Conservation (phyloP, 345 rosid genomes). For the Carallia brachiata region DNA sequence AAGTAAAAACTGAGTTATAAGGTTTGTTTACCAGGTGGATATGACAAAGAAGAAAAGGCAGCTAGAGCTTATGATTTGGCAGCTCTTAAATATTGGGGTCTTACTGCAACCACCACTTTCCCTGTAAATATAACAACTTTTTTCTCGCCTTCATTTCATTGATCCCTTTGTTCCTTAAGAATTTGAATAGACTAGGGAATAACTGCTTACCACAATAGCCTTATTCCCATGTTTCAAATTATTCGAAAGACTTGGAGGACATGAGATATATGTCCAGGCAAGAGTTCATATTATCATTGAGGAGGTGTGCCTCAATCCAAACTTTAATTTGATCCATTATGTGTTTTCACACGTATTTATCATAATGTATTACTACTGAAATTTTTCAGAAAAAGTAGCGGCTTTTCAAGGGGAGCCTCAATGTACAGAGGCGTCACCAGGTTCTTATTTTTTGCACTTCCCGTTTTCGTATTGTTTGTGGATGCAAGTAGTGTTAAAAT, state of each 20-base stretch:
- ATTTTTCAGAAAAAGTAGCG: slow-evolving; percentile 79
- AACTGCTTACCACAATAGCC: neutral
- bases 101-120: slow-evolving; percentile 87
- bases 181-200: neutral
- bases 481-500: neutral
- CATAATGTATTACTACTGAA: neutral
- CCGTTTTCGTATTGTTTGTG: neutral
- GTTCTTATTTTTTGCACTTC: slow-evolving; percentile 23
- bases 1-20: neutral
- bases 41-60: slow-evolving; percentile 98
- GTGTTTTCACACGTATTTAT: neutral
- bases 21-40: slow-evolving; percentile 61
- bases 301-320: slow-evolving; percentile 51
- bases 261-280: slow-evolving; percentile 88
- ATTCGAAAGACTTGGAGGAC: slow-evolving; percentile 77
- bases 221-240: slow-evolving; percentile 51
- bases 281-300: slow-evolving; percentile 87
- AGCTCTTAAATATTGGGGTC: slow-evolving; percentile 93
- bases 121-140: slow-evolving; percentile 43
- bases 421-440: slow-evolving; percentile 95
- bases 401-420: slow-evolving; percentile 98
- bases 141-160: neutral
- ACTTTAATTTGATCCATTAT: neutral
- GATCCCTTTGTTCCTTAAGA: slow-evolving; percentile 10
- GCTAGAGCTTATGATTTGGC: slow-evolving; percentile 95